phyloP scores from a whole-genome alignment of 192 early-diverging fungal species.

The Diversispora eburnea region DNA sequence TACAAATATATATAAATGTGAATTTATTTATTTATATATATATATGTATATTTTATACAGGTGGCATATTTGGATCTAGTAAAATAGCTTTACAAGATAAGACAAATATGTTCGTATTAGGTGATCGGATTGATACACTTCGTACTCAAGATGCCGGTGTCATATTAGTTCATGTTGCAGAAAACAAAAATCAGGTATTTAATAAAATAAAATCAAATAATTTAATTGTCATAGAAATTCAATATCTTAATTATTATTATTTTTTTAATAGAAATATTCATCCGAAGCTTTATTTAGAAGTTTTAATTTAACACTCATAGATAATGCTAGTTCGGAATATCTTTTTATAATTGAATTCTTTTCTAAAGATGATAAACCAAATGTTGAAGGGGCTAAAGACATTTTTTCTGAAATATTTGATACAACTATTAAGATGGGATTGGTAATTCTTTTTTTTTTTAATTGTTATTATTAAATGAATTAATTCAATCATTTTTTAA shows the following conservation, averaged over 20 bases:
- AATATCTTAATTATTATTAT: background rate
- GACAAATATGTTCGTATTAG: slow-evolving; percentile 79
- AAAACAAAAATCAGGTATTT: slow-evolving; percentile 65
- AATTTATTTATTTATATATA: background rate
- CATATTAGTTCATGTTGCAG: slow-evolving; percentile 79
- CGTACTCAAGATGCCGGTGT: slow-evolving; percentile 76
- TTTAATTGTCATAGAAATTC: background rate
- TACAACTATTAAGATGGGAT: slow-evolving; percentile 67
- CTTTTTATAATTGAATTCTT: slow-evolving; percentile 92
- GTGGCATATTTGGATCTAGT: slow-evolving; percentile 61
- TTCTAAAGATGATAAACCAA: slow-evolving; percentile 61
- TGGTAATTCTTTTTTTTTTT: slow-evolving; percentile 37
- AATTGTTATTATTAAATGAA: no score
- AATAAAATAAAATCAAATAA: background rate
- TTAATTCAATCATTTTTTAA: no score
- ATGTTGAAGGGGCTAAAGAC: slow-evolving; percentile 57
- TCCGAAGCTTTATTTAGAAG: slow-evolving; percentile 90
- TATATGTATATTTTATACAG: background rate
- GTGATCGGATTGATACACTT: slow-evolving; percentile 76
- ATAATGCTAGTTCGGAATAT: slow-evolving; percentile 95
- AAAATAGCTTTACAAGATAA: slow-evolving; percentile 76
- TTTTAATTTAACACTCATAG: slow-evolving; percentile 84
- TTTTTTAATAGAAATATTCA: slow-evolving; percentile 61
- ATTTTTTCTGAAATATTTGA: slow-evolving; percentile 91
- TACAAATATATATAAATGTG: background rate